Percentiles rank a stretch among this genome's conserved stretches.
Evolutionary conservation across 148 eudicot genomes (phyloP).

Genomic region (Amaranthus hypochondriacus): DNA sequence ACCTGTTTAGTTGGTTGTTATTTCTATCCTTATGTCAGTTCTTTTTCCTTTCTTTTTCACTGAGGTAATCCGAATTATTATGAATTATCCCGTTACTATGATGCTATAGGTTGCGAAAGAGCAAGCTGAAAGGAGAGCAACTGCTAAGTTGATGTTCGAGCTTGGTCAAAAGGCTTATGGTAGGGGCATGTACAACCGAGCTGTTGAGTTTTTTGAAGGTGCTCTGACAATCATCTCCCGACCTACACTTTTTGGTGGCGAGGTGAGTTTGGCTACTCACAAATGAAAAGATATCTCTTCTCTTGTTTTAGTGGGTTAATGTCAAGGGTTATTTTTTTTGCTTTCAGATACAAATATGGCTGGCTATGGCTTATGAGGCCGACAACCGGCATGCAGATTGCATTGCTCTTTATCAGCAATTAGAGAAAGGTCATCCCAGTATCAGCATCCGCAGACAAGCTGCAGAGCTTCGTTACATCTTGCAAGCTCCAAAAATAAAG

Average conservation of each 20-base stretch:
- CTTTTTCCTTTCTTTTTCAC: background rate
- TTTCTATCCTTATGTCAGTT: background rate
- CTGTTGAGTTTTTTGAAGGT: constrained; percentile 86
- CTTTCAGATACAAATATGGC: constrained; percentile 96
- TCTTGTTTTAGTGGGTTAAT: background rate
- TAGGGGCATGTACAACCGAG: constrained; percentile 85
- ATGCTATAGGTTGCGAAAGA: constrained; percentile 76
- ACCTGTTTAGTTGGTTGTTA: background rate
- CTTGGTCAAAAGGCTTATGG: constrained; percentile 97
- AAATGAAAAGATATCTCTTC: constrained; percentile 6
- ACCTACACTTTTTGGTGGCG: constrained; percentile 90
- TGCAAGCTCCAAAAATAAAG: constrained; percentile 98
- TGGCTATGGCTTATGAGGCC: constrained; percentile 98
- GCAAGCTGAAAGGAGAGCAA: constrained; percentile 92
- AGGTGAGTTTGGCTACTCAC: constrained; percentile 58
- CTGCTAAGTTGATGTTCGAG: constrained; percentile 92
- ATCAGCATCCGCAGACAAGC: constrained; percentile 87
- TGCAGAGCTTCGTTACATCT: constrained; percentile 80
- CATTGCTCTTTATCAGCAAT: constrained; percentile 66
- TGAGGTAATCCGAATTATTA: background rate
- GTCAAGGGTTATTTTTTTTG: constrained; percentile 10
- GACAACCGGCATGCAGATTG: constrained; percentile 85
- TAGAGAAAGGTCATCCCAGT: constrained; percentile 76
- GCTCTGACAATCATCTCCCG: constrained; percentile 90
- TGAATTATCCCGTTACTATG: constrained; percentile 9